A percentile compares a stretch with the other conserved stretches of the same genome.
Conservation (phyloP, 2,329 filamentous ascomycete species). For the Trichoderma sp. region DNA sequence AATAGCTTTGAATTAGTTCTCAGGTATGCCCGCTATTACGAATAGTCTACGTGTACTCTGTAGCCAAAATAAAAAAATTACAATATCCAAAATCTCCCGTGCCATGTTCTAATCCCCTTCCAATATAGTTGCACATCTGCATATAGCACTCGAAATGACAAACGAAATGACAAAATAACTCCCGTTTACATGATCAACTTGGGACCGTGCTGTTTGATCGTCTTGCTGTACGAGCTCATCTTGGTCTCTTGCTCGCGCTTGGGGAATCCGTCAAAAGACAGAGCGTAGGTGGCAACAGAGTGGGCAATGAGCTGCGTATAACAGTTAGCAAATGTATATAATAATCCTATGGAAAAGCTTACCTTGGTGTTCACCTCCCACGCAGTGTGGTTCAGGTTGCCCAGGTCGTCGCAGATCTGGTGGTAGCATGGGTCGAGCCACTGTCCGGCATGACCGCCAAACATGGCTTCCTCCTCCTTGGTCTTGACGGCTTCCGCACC, state of each 20-base stretch:
- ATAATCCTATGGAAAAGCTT: conserved; percentile 27
- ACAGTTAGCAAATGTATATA: conserved; percentile 26
- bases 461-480: conserved; percentile 61
- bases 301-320: conserved; percentile 63
- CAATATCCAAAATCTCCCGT: not conserved
- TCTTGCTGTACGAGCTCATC: conserved; percentile 37
- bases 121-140: not conserved
- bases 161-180: too few species aligned
- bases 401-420: conserved; percentile 60
- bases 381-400: conserved; percentile 60
- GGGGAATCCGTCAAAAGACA: conserved; percentile 66
- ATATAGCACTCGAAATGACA: not conserved
- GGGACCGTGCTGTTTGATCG: conserved; percentile 52
- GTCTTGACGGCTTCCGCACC: conserved; percentile 79
- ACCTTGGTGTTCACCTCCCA: conserved; percentile 64
- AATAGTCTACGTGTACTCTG: not conserved
- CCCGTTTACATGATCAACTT: conserved; percentile 48
- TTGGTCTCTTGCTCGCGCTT: conserved; percentile 45
- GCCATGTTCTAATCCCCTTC: not conserved
- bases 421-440: conserved; percentile 64
- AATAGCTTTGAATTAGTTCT: not conserved
- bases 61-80: not conserved
- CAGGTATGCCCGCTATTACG: not conserved
- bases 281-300: conserved; percentile 69
- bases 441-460: conserved; percentile 68